A percentile compares a stretch with the other conserved stretches of the same genome.
Conservation (phyloP, 164 flowering plant species). For the grape (Vitis vinifera) region DNA sequence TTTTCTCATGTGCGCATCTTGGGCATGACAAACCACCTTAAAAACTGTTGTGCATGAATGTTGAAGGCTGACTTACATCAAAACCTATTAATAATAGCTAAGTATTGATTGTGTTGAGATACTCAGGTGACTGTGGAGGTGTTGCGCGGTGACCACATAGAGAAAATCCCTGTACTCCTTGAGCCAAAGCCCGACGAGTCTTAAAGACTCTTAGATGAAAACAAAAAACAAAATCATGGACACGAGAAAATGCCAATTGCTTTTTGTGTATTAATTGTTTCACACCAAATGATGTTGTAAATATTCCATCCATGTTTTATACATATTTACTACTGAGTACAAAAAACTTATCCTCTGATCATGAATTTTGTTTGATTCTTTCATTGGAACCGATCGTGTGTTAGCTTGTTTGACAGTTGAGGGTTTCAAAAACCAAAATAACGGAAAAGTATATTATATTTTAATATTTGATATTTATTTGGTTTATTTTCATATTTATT, state of each 20-base stretch:
- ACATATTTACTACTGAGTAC: too few relatives aligned
- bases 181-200: constrained; percentile 89
- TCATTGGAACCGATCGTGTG: too few relatives aligned
- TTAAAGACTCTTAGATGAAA: constrained; percentile 13
- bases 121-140: constrained; percentile 86
- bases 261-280: constrained; percentile 1
- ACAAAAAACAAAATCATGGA: background rate
- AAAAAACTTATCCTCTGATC: too few relatives aligned
- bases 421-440: too few relatives aligned
- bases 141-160: constrained; percentile 87
- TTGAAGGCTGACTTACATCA: background rate
- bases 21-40: too few relatives aligned
- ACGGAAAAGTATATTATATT: too few relatives aligned
- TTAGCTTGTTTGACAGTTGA: too few relatives aligned
- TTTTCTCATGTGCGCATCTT: too few relatives aligned
- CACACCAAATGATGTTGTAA: constrained; percentile 1
- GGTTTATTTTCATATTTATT: too few relatives aligned
- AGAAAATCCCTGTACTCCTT: constrained; percentile 82
- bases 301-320: background rate
- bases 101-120: background rate
- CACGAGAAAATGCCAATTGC: background rate
- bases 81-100: background rate
- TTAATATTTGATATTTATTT: too few relatives aligned
- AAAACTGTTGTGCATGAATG: too few relatives aligned
- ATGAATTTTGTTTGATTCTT: too few relatives aligned